These are phyloP conservation scores for Inonotus obliquus DNA, from an alignment of 1,284 basidiomycete species.

Conservation along the genomic window DNA sequence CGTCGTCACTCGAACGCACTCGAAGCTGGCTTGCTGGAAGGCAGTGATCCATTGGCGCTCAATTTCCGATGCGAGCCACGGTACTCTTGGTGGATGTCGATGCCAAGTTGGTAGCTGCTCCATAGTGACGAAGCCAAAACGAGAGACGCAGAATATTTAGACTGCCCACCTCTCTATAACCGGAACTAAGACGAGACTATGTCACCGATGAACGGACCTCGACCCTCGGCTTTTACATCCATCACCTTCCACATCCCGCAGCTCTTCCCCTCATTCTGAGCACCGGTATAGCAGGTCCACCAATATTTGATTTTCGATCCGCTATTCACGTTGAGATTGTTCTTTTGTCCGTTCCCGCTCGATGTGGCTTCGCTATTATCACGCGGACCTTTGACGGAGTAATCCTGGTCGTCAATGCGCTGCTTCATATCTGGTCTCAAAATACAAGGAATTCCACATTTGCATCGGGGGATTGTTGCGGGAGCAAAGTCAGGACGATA, in stretches of 20 bases:
- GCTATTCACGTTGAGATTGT: slow-evolving; percentile 30
- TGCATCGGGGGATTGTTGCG: slow-evolving; percentile 62
- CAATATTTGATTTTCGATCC: slow-evolving; percentile 59
- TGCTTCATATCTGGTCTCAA: slow-evolving; percentile 80
- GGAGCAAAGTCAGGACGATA: slow-evolving; percentile 84
- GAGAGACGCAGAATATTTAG: background rate
- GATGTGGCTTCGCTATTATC: slow-evolving; percentile 19
- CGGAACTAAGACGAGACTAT: background rate
- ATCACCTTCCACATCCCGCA: slow-evolving; percentile 81
- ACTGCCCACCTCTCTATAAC: background rate
- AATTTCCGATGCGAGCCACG: too few species aligned
- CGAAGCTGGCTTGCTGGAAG: too few species aligned
- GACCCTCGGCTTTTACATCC: slow-evolving; percentile 70
- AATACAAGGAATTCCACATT: slow-evolving; percentile 75
- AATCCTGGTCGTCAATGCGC: slow-evolving; percentile 27
- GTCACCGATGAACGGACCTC: slow-evolving; percentile 45
- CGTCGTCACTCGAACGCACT: too few species aligned
- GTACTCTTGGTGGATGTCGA: too few species aligned
- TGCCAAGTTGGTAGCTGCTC: too few species aligned
- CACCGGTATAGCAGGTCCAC: slow-evolving; percentile 84
- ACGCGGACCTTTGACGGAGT: background rate
- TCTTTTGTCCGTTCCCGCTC: slow-evolving; percentile 5
- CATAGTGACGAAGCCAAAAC: background rate
- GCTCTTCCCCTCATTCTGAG: slow-evolving; percentile 79
- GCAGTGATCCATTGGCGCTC: too few species aligned